Base-by-base conservation (phyloP, 2,329 filamentous ascomycete species). In the Cytospora mali region DNA sequence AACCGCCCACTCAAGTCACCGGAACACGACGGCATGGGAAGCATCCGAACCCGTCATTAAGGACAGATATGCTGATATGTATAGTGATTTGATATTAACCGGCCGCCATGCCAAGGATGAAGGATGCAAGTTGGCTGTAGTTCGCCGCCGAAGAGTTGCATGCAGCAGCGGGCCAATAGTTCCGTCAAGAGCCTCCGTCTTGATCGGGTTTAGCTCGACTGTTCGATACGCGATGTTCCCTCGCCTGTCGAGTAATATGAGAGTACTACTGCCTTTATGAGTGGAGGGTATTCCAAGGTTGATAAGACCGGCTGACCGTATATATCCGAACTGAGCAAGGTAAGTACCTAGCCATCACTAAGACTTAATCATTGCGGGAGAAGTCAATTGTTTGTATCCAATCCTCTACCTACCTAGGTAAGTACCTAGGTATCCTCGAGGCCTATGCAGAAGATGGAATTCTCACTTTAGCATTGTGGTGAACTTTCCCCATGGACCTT, bases 121-220 rank as follows among this genome's bases (percentile, higher is more conserved):
- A 50, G 27, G 6, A 21, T 6, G 27, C 25, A 27, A 14, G 49
- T n/a, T 25, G 31, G 50, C 35, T 39, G 58, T n/a, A 49, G 58
- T 60, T 18, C 23, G 28, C 39, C 35, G 58, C 50, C 35, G 33
- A 53, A 48, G 25, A 27, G 51, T 28, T 42, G 33, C 50, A 21
- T 27, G 58, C 58, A 54, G 39, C 49, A 49, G 50, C 58, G 58
- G 58, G 35, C 50, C 58, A 35, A 39, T 48, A 39, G 58, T 35
- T 60, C 58, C 58, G 58, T 54, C 2, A 21, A 54, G 58, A 60
- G 58, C 58, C 50, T 27, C 56, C 48, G 35, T 25, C 58, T 52
- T 33, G 39, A 54, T 54, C n/a, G 23, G 50, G 58, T 50, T n/a
- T 60, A 60, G 58, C 58, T 28, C 35, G 31, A 29, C 16, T 27